Conservation (phyloP, 495 filamentous ascomycete species). For the Podospora comata region DNA sequence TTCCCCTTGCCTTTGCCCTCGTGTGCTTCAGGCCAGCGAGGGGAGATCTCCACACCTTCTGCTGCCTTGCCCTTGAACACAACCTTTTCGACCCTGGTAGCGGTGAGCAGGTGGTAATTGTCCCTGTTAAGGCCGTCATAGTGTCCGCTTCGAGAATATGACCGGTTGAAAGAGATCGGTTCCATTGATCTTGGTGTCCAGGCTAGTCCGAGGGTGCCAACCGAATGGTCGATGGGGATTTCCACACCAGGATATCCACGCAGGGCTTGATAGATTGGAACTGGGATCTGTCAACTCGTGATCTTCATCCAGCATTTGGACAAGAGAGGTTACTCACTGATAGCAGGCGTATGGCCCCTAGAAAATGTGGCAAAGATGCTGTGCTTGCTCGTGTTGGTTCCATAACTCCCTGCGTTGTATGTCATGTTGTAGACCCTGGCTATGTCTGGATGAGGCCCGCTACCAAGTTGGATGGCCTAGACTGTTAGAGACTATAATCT, state of each 20-base stretch:
- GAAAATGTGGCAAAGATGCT: constrained; percentile 9
- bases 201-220: neutral
- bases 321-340: neutral
- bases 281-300: neutral
- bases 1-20: neutral
- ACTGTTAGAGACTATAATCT: neutral
- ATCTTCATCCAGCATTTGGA: neutral
- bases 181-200: constrained; percentile 19
- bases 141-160: constrained; percentile 37
- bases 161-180: constrained; percentile 31
- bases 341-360: neutral
- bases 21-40: neutral
- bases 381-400: constrained; percentile 30
- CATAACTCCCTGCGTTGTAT: constrained; percentile 31
- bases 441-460: constrained; percentile 15
- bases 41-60: constrained; percentile 10
- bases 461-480: constrained; percentile 24
- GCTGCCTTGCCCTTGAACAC: constrained; percentile 27
- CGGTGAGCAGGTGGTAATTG: constrained; percentile 18
- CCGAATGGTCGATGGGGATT: neutral
- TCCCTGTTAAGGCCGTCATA: constrained; percentile 23
- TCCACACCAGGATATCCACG: neutral
- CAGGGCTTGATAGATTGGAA: neutral
- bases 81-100: constrained; percentile 29
- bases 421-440: constrained; percentile 31